Conservation (phyloP, 2,329 filamentous ascomycete species). For the Epichloe gansuensis region DNA sequence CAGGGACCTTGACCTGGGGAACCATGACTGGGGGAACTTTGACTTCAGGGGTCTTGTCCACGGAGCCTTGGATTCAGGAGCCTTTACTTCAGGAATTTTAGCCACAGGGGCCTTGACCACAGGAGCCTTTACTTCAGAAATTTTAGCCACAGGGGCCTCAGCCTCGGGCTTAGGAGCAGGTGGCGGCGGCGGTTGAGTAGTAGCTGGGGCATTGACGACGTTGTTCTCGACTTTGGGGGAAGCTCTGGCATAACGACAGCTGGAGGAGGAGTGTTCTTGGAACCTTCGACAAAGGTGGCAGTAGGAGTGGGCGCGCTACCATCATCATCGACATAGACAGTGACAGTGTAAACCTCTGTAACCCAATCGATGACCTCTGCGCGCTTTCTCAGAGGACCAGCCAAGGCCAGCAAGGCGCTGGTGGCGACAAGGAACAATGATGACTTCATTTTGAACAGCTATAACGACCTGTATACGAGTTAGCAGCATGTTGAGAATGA, state of each 20-base stretch:
- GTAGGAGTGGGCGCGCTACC: not conserved
- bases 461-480: not conserved
- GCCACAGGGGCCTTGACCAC: not conserved
- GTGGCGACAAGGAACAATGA: slow-evolving; percentile 33
- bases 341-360: slow-evolving; percentile 30
- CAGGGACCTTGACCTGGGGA: not conserved
- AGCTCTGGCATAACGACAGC: not conserved
- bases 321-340: slow-evolving; percentile 31
- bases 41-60: not conserved
- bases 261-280: slow-evolving; percentile 5
- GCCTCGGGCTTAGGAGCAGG: slow-evolving; percentile 2
- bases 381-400: slow-evolving; percentile 31
- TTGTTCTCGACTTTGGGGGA: not conserved
- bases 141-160: not conserved
- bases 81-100: not conserved
- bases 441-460: slow-evolving; percentile 31
- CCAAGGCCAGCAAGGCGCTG: slow-evolving; percentile 33
- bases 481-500: not conserved
- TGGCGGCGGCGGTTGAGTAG: slow-evolving; percentile 4
- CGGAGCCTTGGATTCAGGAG: not conserved
- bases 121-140: not conserved
- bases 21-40: not conserved
- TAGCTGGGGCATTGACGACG: not conserved
- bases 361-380: slow-evolving; percentile 28
- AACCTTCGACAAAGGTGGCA: slow-evolving; percentile 2